Evolutionary conservation across 23 red algal species (phyloP).

Genomic region (Agarophyton chilense): DNA sequence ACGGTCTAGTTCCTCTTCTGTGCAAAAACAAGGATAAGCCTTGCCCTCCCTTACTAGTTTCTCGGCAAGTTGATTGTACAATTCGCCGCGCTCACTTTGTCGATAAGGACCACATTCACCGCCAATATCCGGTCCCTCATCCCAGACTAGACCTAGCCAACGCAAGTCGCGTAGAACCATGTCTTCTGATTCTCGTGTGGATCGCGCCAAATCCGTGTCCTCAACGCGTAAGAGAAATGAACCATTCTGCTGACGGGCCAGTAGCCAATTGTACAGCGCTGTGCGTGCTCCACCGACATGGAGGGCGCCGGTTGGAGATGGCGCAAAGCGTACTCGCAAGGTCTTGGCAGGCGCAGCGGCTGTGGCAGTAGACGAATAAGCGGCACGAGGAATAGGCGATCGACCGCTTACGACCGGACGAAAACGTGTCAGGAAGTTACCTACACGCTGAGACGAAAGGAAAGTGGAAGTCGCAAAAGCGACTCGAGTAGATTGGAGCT

Average conservation of each 20-base stretch:
- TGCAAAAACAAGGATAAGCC: conserved; percentile 98
- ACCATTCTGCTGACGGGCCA: conserved; percentile 78
- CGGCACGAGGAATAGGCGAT: background rate
- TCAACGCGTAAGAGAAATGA: conserved; percentile 91
- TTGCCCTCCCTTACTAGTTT: conserved; percentile 71
- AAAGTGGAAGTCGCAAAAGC: background rate
- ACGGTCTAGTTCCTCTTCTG: conserved; percentile 88
- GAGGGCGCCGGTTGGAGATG: conserved; percentile 91
- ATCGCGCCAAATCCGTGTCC: conserved; percentile 93
- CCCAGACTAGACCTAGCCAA: conserved; percentile 96
- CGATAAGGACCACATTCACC: conserved; percentile 85
- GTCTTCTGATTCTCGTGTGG: conserved; percentile 82
- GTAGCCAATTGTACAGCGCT: conserved; percentile 95
- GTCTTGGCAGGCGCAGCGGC: conserved; percentile 29
- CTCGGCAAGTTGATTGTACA: conserved; percentile 67
- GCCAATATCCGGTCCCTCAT: conserved; percentile 83
- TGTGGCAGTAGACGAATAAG: background rate
- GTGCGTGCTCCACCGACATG: conserved; percentile 98
- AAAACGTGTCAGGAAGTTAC: background rate
- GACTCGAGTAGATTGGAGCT: background rate
- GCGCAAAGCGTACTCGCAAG: conserved; percentile 89
- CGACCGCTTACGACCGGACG: background rate
- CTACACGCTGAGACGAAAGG: background rate
- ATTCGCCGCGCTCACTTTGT: conserved; percentile 84
- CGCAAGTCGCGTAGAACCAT: conserved; percentile 83